Base-by-base conservation (phyloP, 768 basidiomycete species). In the Hygrophorus pudorinus region DNA sequence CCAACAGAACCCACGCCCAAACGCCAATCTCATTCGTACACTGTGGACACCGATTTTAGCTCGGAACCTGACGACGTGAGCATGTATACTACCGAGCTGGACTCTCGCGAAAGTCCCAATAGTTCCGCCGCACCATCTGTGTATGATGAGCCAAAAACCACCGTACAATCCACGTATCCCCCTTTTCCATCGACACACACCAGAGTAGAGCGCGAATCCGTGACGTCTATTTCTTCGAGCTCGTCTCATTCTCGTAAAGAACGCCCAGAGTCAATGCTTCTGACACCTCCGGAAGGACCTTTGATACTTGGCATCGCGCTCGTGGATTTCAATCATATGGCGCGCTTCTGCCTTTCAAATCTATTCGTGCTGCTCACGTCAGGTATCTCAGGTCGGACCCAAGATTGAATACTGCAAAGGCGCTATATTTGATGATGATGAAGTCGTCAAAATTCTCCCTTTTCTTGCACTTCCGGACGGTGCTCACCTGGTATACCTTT, bases 401-500 rank as follows among this genome's bases (percentile, higher is more conserved):
- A 81, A 78, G 38, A 85, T 98, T 44, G 92, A 99, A 54, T 85
- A 87, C 48, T 77, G 75, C 13, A 68, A 77, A 53, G 87, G 86
- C 2, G 79, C 80, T 2, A 74, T 94, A 24, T 82, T 86, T 50
- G 74, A 86, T 29, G 82, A 98, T 57, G 86, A 90, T 48, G 88
- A 93, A 57, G 71, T 97, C 21, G 67, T 70, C 28, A 85, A 82
- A 59, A 79, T 90, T 28, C 68, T 99, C 24, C 96, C 96, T 0
- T 98, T 99, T 65, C 73, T 99, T 10, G 96, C 96, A 0, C 72
- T 99, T 20, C 96, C 96, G 1, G 96, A 99, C 55, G 96, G 96
- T 13, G 96, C 96, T 8, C 96, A 99, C 65, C 60, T 96, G 52
- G 90, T 93, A 53, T 50, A 82, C 35, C 24, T 42, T 13, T 48